These are phyloP conservation scores for Globisporangium alternatum DNA, from an alignment of 352 stramenopile species.

Conservation along the genomic window DNA sequence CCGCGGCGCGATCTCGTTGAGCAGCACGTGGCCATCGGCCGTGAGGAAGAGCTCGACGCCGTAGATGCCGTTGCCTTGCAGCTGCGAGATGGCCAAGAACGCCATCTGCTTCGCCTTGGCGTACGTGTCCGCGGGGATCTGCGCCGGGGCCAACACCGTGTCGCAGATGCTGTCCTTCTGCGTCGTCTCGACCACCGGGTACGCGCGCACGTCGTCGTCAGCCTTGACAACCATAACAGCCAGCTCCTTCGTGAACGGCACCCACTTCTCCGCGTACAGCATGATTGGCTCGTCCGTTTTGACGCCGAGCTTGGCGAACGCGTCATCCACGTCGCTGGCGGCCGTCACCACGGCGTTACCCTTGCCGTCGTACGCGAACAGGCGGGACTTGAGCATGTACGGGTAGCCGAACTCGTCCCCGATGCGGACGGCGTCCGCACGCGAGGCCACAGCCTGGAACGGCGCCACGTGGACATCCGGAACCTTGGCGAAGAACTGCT, in stretches of 20 bases:
- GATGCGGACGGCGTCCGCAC: conserved; percentile 38
- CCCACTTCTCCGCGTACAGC: conserved; percentile 96
- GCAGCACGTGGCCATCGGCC: conserved; percentile 77
- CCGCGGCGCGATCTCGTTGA: conserved; percentile 97
- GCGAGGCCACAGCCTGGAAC: conserved; percentile 49
- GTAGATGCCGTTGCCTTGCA: conserved; percentile 91
- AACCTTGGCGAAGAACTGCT: conserved; percentile 77
- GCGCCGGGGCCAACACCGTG: conserved; percentile 92
- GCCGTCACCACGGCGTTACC: conserved; percentile 94
- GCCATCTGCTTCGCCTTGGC: conserved; percentile 59
- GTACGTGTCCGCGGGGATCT: conserved; percentile 39
- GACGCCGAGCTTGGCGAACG: conserved; percentile 82
- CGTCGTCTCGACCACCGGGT: conserved; percentile 96
- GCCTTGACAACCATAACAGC: conserved; percentile 96
- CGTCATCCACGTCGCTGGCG: conserved; percentile 70
- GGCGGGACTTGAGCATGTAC: conserved; percentile 98
- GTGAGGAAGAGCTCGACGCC: conserved; percentile 98
- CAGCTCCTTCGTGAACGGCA: conserved; percentile 95
- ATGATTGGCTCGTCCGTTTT: conserved; percentile 20
- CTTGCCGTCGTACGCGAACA: conserved; percentile 95
- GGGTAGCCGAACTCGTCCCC: conserved; percentile 88
- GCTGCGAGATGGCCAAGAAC: conserved; percentile 61
- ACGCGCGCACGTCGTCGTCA: conserved; percentile 74
- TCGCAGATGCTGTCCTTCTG: conserved; percentile 97
- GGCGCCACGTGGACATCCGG: conserved; percentile 48